phyloP scores from a whole-genome alignment of 192 early-diverging fungal species.

The Endogone sp. region DNA sequence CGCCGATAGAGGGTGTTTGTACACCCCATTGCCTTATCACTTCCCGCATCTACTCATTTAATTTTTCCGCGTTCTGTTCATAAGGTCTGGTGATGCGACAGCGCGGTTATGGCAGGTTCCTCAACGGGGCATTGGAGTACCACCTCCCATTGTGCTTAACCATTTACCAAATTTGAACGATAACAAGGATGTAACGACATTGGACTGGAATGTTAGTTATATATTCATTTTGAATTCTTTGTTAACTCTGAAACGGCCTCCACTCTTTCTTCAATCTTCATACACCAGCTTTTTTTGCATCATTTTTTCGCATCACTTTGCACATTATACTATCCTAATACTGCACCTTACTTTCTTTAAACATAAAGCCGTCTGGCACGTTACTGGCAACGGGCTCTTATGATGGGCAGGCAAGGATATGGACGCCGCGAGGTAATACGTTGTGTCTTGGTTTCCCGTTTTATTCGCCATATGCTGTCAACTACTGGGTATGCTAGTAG shows the following conservation, averaged over 20 bases:
- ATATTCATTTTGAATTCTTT: neutral
- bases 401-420: slow-evolving; percentile 82
- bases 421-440: slow-evolving; percentile 56
- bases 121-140: slow-evolving; percentile 31
- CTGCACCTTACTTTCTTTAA: neutral
- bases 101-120: slow-evolving; percentile 85
- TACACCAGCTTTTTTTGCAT: too few relatives aligned
- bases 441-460: slow-evolving; percentile 20
- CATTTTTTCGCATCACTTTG: neutral
- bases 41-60: too few relatives aligned
- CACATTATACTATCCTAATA: neutral
- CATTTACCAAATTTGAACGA: slow-evolving; percentile 44
- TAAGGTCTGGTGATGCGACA: slow-evolving; percentile 78
- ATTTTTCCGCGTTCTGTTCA: neutral
- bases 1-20: too few relatives aligned
- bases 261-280: too few relatives aligned
- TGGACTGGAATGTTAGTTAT: slow-evolving; percentile 79
- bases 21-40: too few relatives aligned
- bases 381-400: slow-evolving; percentile 83
- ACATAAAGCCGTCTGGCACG: slow-evolving; percentile 62
- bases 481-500: neutral
- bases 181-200: slow-evolving; percentile 73
- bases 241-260: too few relatives aligned
- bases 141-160: slow-evolving; percentile 52
- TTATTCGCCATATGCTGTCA: too few relatives aligned